These are phyloP conservation scores for Didymella pinodella DNA, from an alignment of 2,329 filamentous ascomycete species.

Conservation along the genomic window DNA sequence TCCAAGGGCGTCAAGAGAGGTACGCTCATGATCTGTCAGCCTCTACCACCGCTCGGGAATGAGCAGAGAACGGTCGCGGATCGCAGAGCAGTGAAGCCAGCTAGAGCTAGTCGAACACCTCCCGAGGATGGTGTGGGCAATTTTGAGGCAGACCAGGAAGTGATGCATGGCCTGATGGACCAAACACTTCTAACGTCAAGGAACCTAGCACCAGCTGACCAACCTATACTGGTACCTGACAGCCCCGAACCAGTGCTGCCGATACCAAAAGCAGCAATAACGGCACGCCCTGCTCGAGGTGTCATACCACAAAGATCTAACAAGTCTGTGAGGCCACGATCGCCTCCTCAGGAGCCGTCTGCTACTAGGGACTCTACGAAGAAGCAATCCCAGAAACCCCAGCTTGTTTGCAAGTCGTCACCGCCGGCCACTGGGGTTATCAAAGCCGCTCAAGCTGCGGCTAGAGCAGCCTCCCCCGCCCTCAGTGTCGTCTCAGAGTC, in stretches of 20 bases:
- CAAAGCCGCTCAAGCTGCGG: conserved; percentile 6
- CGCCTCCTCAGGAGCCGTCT: not conserved
- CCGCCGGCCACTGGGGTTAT: conserved; percentile 2
- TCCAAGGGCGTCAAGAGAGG: conserved; percentile 51
- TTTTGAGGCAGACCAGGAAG: conserved; percentile 37
- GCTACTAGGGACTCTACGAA: conserved; percentile 11
- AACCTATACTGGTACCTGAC: not conserved
- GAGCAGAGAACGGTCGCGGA: conserved; percentile 14
- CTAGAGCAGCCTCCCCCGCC: conserved; percentile 17
- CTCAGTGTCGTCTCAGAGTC: conserved; percentile 15
- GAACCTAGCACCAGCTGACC: not conserved
- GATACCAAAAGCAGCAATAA: not conserved
- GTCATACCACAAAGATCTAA: conserved; percentile 1
- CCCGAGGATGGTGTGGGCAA: conserved; percentile 19
- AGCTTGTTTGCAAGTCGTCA: conserved; percentile 5
- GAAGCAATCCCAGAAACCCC: conserved; percentile 6
- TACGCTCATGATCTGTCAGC: conserved; percentile 55
- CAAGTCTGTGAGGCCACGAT: not conserved
- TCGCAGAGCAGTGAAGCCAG: not conserved
- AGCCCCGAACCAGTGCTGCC: not conserved
- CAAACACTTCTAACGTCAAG: conserved; percentile 33
- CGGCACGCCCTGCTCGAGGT: not conserved
- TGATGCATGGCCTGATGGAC: conserved; percentile 42
- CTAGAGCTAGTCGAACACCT: conserved; percentile 4
- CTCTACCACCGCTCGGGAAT: conserved; percentile 33